Base-by-base conservation (phyloP, 305 asterid species). In the Rubia balearica region DNA sequence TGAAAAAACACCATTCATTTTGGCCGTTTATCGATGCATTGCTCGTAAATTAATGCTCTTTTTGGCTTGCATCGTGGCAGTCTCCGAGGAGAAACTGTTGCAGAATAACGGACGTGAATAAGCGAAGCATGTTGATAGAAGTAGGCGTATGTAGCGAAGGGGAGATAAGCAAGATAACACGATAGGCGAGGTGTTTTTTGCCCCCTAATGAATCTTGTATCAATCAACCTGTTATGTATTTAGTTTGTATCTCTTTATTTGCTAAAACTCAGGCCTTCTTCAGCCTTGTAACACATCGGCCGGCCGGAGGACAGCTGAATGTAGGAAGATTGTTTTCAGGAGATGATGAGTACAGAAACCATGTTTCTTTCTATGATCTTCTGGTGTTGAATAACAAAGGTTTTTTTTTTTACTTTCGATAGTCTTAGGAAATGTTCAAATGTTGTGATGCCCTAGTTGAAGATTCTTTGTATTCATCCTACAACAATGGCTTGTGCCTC, bases 81-180 rank as follows among this genome's bases (percentile, higher is more conserved):
- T 88, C 96, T 65, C 96, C 96, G 4, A 77, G 96, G 78, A 88
- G 98, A 80, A 94, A 88, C 62, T 91, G 99, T 75, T 94, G 99
- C 88, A 77, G 93, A 72, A 80, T 93, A 10, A 12, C 79, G 36
- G 81, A 82, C 42, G 81, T 90, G 45, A 76, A 79, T 13, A 79
- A 70, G 76, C 82, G 82, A 55, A 75, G 77, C 76, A 53, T 94
- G 89, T 86, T 48, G 68, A 73, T 91, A 10, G 95, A 89, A 45
- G 97, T 94, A 57, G 96, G 99, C 11, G 71, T 77, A 59, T 94
- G 96, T 71, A 72, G 72, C 61, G 97, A 88, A 71, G 96, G 81
- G 65, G 97, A 93, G 81, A 75, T 87, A 27, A 86, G 87, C 75
- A 88, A 82, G 84, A 83, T 84, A 77, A 80, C 73, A 73, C 0